These are phyloP conservation scores for Tetradesmus lagerheimii DNA, from an alignment of 139 green algal species.

Conservation along the genomic window DNA sequence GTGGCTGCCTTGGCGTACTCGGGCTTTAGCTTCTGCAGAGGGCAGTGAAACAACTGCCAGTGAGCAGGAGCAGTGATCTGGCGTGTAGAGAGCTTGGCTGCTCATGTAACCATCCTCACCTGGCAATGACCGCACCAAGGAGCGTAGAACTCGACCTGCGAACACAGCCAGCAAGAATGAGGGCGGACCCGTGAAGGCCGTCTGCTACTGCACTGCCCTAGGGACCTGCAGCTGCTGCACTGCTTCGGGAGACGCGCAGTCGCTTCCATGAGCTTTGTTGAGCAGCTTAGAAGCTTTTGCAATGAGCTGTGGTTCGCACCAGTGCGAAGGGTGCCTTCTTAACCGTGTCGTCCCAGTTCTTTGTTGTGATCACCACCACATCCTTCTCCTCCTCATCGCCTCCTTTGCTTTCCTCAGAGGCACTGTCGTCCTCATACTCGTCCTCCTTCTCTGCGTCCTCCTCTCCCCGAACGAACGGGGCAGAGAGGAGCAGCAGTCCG, in stretches of 20 bases:
- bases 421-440: constrained; percentile 63
- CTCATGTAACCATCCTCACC: constrained; percentile 41
- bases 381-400: constrained; percentile 71
- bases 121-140: constrained; percentile 90
- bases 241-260: neutral
- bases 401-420: constrained; percentile 11
- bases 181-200: neutral
- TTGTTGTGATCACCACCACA: constrained; percentile 76
- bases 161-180: neutral
- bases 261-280: neutral
- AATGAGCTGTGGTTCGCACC: constrained; percentile 53
- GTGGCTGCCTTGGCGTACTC: constrained; percentile 83
- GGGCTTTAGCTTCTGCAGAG: constrained; percentile 78
- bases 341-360: constrained; percentile 77
- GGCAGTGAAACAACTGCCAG: neutral
- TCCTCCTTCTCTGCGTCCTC: constrained; percentile 41
- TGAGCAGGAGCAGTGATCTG: constrained; percentile 9
- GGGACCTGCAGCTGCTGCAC: neutral
- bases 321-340: constrained; percentile 75
- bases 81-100: neutral
- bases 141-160: constrained; percentile 83
- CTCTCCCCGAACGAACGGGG: constrained; percentile 52
- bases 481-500: constrained; percentile 57
- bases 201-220: neutral
- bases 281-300: neutral